Conservation (phyloP, 2,329 filamentous ascomycete species). For the Ophiostoma piceae region DNA sequence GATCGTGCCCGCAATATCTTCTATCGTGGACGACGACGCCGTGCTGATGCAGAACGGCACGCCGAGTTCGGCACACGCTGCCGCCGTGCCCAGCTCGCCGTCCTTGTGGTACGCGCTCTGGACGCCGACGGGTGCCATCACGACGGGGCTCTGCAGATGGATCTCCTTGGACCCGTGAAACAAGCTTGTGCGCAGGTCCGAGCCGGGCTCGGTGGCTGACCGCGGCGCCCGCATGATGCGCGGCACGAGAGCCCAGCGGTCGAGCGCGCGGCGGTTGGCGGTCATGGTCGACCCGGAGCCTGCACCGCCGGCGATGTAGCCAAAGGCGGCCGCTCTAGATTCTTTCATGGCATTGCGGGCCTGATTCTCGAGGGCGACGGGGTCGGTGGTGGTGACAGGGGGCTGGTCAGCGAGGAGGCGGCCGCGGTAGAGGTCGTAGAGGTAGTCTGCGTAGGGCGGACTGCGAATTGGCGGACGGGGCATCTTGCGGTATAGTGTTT, state of each 20-base stretch:
- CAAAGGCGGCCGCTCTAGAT: slow-evolving; percentile 38
- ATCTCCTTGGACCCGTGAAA: background rate
- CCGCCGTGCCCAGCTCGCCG: slow-evolving; percentile 58
- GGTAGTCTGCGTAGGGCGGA: slow-evolving; percentile 31
- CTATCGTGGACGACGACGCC: slow-evolving; percentile 57
- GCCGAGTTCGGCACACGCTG: slow-evolving; percentile 54
- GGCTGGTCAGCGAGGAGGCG: slow-evolving; percentile 45
- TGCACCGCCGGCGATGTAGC: slow-evolving; percentile 59
- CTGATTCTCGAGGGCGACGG: slow-evolving; percentile 51
- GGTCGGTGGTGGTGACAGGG: slow-evolving; percentile 54
- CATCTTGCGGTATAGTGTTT: background rate
- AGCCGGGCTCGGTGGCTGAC: background rate
- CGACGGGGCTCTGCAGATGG: slow-evolving; percentile 43
- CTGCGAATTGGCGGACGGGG: slow-evolving; percentile 20
- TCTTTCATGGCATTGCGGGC: slow-evolving; percentile 46
- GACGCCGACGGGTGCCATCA: slow-evolving; percentile 65
- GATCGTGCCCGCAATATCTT: slow-evolving; percentile 55
- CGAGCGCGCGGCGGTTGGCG: slow-evolving; percentile 54
- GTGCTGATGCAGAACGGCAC: slow-evolving; percentile 66
- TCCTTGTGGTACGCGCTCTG: slow-evolving; percentile 63
- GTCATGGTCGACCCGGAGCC: slow-evolving; percentile 57
- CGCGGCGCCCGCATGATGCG: slow-evolving; percentile 43
- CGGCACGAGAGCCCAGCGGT: slow-evolving; percentile 48
- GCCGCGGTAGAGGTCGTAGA: slow-evolving; percentile 43
- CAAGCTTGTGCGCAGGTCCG: background rate